Base-by-base conservation (phyloP, 2,329 filamentous ascomycete genomes). In the Aspergillus aculeatinus region DNA sequence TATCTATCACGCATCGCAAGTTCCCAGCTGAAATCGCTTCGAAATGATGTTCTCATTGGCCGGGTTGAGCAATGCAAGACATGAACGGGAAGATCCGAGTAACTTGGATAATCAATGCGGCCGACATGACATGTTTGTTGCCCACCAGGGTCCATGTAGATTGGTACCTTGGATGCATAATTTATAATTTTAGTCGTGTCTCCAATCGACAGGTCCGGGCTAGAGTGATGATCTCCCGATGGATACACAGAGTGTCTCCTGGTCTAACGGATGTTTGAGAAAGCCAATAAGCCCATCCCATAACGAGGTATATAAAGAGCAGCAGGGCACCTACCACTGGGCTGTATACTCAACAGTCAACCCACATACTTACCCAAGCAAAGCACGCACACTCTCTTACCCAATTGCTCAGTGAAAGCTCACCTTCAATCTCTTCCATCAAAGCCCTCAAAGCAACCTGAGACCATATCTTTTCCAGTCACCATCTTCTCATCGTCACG, bases 51-150 rank as follows among this genome's bases (percentile, higher is more conserved):
- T 55, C 58, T 56, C 47, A 60, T 64, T 63, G 54, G 57, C 25
- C 56, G 52, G 50, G 52, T 29, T 42, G 59, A 55, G 61, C 55
- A 50, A 64, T 64, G 65, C 66, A 65, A 61, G 66, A 66, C 66
- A 67, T 68, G 50, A 54, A 66, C 66, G 65, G 65, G 60, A 67
- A 62, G 61, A 66, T 66, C 66, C 65, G 66, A 66, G 59, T 58
- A 60, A 59, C 63, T 54, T 57, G 60, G 61, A 59, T 53, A 51
- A 56, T 55, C 59, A 47, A 54, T 62, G 55, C 56, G 42, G 29
- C 54, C 42, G 59, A 67, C 53, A 64, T 64, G 66, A 65, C 64
- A 63, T 60, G 65, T 67, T 67, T 60, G 62, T 55, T 63, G 33
- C 33, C 14, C 58, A 55, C 61, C 60, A 58, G 58, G 60, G 59